Base-by-base conservation (phyloP, 768 basidiomycete species). In the Psilocybe cyanescens region DNA sequence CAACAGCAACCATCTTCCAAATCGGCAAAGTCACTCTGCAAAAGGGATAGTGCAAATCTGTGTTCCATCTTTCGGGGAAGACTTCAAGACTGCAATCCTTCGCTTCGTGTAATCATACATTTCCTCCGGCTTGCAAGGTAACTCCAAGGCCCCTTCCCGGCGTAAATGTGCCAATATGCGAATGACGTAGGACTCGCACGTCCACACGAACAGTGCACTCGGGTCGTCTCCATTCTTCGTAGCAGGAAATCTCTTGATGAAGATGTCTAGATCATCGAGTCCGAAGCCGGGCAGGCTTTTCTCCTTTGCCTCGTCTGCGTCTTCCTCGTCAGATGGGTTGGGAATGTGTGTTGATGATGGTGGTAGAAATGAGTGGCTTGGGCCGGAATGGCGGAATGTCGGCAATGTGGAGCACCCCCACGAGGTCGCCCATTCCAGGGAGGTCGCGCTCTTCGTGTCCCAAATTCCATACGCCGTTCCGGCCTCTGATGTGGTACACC, bases 401-500 rank as follows among this genome's bases (percentile, higher is more conserved):
- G 4, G 33, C 54, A 14, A 62, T 33, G 17, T 53, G 24, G n/a
- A 62, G 39, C 41, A 58, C 61, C 12, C 41, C 55, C 4, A 62
- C 29, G 14, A 62, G 33, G n/a, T 53, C 49, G 8, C 56, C 61
- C 44, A 62, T 45, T 6, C 44, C 19, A 8, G 6, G 28, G 3
- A 62, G 56, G 24, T 51, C 55, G 8, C 51, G 46, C 48, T 49
- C 45, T 41, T 62, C 47, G 55, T 58, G 57, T 29, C 35, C 30
- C 28, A 58, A 19, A 4, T 17, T 24, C 52, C 57, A 55, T 12
- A 24, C 30, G 17, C 19, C 17, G 17, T 33, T 46, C 9, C 47
- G 50, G 19, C 35, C 46, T 12, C 57, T 44, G 45, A 62, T 53
- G 39, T 55, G 51, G 57, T 44, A 62, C n/a, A 62, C 39, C 24